phyloP scores from a whole-genome alignment of 1,284 basidiomycete species.

The Rhodotorula sp. region DNA sequence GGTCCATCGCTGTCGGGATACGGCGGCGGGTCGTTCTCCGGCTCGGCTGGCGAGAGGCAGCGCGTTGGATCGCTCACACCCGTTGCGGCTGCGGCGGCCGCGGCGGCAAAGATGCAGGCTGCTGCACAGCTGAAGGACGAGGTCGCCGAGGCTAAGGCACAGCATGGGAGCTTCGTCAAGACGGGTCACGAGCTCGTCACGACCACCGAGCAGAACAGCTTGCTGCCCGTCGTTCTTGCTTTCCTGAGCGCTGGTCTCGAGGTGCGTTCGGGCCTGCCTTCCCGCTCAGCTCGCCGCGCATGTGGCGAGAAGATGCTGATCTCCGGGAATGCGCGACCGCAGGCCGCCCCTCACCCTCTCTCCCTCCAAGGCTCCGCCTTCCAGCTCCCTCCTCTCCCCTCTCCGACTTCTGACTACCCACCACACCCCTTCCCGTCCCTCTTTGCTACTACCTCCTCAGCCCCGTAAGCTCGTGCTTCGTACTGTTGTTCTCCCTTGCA shows the following conservation, averaged over 20 bases:
- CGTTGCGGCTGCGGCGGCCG: not conserved
- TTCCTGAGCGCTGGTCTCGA: constrained; percentile 30
- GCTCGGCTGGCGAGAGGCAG: not conserved
- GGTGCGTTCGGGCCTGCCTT: constrained; percentile 11
- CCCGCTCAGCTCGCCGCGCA: not conserved
- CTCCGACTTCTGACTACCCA: not conserved
- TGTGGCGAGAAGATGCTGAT: not conserved
- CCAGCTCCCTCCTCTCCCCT: constrained; percentile 30
- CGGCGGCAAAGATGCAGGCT: not conserved
- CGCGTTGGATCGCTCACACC: not conserved
- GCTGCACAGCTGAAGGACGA: constrained; percentile 31
- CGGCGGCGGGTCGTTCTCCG: too few relatives aligned
- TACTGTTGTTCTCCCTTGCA: not conserved
- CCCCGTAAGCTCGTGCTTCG: too few relatives aligned
- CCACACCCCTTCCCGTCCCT: constrained; percentile 5
- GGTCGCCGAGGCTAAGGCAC: not conserved
- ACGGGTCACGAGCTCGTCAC: constrained; percentile 48
- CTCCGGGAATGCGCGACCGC: not conserved
- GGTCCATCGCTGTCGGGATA: not conserved
- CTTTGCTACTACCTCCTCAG: not conserved
- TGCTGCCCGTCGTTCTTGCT: constrained; percentile 45
- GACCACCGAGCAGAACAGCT: constrained; percentile 51
- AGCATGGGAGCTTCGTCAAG: constrained; percentile 32
- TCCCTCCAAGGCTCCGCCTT: constrained; percentile 38
- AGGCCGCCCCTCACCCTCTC: constrained; percentile 40